These are phyloP conservation scores for Chlorella sorokiniana DNA, from an alignment of 139 green algal genomes.

Conservation along the genomic window DNA sequence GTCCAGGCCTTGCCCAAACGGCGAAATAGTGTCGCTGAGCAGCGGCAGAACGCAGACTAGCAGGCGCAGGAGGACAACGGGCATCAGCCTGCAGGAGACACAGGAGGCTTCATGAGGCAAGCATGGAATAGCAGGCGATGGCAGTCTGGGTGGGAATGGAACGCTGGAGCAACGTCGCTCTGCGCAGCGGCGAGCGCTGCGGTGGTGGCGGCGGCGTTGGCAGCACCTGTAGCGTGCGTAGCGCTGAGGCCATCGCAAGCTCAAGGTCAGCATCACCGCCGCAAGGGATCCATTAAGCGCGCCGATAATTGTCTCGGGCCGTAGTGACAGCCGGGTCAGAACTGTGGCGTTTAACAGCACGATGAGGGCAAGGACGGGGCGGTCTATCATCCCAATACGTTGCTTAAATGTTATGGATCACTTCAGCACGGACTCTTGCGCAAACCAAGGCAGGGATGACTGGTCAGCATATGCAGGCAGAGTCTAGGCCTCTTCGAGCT, in stretches of 20 bases:
- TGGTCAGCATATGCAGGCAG: too few species aligned
- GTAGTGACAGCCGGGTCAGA: background rate
- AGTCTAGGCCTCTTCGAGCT: too few species aligned
- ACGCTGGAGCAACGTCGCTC: too few species aligned
- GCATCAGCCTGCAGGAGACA: background rate
- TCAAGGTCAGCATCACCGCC: background rate
- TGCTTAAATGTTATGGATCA: too few species aligned
- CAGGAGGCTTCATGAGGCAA: too few species aligned
- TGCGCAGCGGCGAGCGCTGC: too few species aligned
- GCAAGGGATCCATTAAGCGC: background rate
- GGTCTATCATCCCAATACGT: background rate
- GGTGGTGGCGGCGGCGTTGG: too few species aligned
- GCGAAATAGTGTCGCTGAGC: background rate
- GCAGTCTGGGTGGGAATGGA: too few species aligned
- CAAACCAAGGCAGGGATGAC: too few species aligned
- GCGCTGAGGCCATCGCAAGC: background rate
- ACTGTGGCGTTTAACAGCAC: background rate
- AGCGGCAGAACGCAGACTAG: background rate
- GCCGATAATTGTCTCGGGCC: background rate
- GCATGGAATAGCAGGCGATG: background rate
- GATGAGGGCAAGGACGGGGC: background rate
- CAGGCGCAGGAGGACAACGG: slow-evolving; percentile 1
- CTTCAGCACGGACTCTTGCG: too few species aligned
- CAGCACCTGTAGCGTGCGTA: too few species aligned
- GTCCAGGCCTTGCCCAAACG: background rate